These are phyloP conservation scores for Gossypium anomalum DNA, from an alignment of 345 rosid species.

Conservation along the genomic window DNA sequence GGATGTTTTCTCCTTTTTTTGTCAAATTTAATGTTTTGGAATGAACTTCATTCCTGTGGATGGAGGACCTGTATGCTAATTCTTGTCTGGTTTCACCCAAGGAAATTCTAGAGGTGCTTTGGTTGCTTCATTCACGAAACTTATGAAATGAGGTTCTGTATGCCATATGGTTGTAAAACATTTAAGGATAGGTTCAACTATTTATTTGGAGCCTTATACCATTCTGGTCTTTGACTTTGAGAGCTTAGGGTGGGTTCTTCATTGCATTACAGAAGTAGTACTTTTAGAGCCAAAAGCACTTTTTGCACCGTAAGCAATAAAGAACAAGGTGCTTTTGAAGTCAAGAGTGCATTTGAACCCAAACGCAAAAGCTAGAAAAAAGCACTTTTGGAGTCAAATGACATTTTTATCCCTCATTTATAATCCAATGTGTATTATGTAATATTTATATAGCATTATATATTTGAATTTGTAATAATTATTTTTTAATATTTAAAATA, in stretches of 20 bases:
- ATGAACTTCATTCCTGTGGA: not conserved
- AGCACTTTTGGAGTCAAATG: too few species aligned
- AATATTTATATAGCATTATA: too few species aligned
- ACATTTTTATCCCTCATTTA: too few species aligned
- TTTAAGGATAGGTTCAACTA: not conserved
- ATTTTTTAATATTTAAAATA: too few species aligned
- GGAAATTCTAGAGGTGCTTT: not conserved
- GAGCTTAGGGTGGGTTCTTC: not conserved
- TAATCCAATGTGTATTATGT: too few species aligned
- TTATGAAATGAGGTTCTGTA: not conserved
- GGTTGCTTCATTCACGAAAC: not conserved
- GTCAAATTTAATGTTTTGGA: conserved; percentile 1
- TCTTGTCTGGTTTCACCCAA: not conserved
- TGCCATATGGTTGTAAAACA: not conserved
- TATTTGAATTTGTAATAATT: too few species aligned
- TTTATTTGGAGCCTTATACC: not conserved
- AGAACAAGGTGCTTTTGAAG: too few species aligned
- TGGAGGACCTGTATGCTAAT: not conserved
- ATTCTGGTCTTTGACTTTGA: not conserved
- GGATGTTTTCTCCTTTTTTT: not conserved
- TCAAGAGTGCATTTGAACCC: too few species aligned
- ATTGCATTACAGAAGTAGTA: too few species aligned
- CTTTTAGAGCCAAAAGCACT: too few species aligned
- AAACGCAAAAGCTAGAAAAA: too few species aligned
- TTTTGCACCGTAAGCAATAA: too few species aligned